These are phyloP conservation scores for Lactarius psammicola DNA, from an alignment of 768 basidiomycete genomes.

Conservation along the genomic window DNA sequence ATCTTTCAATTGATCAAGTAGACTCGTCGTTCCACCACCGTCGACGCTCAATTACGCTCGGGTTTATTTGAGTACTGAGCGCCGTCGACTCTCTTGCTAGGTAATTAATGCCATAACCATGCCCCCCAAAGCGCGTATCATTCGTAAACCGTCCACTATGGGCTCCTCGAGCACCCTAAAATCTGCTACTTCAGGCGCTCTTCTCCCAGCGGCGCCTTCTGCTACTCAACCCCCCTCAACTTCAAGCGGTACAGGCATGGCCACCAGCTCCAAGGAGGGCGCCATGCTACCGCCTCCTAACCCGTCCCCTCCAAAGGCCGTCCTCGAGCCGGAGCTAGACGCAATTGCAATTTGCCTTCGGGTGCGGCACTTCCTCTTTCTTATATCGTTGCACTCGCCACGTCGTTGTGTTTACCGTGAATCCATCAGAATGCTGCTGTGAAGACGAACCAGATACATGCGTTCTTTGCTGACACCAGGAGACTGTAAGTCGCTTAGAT, in stretches of 20 bases:
- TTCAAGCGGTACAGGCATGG: neutral
- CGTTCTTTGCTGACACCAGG: slow-evolving; percentile 62
- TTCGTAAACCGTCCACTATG: slow-evolving; percentile 35
- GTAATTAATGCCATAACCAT: slow-evolving; percentile 33
- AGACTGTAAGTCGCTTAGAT: slow-evolving; percentile 52
- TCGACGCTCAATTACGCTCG: neutral
- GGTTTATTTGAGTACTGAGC: neutral
- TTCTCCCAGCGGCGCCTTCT: slow-evolving; percentile 31
- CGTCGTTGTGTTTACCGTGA: neutral
- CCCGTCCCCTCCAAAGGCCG: slow-evolving; percentile 40
- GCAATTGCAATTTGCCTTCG: slow-evolving; percentile 58
- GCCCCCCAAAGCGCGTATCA: slow-evolving; percentile 46
- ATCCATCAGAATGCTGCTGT: slow-evolving; percentile 54
- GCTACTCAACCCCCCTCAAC: slow-evolving; percentile 19
- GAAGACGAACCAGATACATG: slow-evolving; percentile 69
- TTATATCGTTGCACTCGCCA: neutral
- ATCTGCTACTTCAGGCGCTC: slow-evolving; percentile 1
- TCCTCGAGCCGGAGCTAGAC: slow-evolving; percentile 64
- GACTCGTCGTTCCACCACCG: neutral
- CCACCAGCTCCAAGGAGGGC: slow-evolving; percentile 24
- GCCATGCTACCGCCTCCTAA: slow-evolving; percentile 58
- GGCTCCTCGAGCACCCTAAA: slow-evolving; percentile 12
- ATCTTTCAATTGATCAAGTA: neutral
- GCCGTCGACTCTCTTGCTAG: neutral
- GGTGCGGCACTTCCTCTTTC: slow-evolving; percentile 37